A percentile compares a stretch with the other conserved stretches of the same genome.
Conservation (phyloP, 2,329 filamentous ascomycete species). For the Fusarium pseudocircinatum region DNA sequence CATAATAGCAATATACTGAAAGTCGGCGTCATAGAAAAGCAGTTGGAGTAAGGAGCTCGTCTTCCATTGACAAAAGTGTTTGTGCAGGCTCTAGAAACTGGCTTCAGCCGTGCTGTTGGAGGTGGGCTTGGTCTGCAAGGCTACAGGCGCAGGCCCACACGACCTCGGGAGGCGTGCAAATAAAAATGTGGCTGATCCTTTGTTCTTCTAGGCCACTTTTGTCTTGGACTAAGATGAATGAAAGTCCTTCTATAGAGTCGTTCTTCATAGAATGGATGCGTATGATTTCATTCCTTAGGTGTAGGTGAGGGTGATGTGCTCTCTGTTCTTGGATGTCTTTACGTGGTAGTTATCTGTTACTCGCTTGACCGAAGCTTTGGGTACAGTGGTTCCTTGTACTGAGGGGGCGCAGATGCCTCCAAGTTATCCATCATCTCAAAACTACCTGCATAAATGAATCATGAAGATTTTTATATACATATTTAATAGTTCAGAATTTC, state of each 20-base stretch:
- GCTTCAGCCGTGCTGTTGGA: slow-evolving; percentile 39
- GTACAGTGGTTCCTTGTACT: neutral
- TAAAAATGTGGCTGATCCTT: slow-evolving; percentile 26
- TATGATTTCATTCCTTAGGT: neutral
- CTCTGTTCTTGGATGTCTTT: neutral
- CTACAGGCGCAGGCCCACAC: slow-evolving; percentile 36
- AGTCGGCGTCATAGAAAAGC: neutral
- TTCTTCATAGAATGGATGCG: too few relatives aligned
- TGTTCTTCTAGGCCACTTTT: neutral
- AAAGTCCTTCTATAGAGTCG: neutral
- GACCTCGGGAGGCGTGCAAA: slow-evolving; percentile 26
- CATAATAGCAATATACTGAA: slow-evolving; percentile 51
- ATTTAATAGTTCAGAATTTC: neutral
- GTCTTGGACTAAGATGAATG: neutral
- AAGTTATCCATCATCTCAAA: neutral
- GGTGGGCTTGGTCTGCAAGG: slow-evolving; percentile 46
- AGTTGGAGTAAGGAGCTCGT: slow-evolving; percentile 17
- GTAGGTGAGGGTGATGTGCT: neutral
- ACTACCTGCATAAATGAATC: too few relatives aligned
- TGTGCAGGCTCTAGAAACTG: slow-evolving; percentile 32
- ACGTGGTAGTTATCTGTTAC: neutral
- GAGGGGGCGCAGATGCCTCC: neutral
- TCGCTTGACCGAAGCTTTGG: neutral
- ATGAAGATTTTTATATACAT: too few relatives aligned
- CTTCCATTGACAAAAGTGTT: slow-evolving; percentile 34